A percentile compares a stretch with the other conserved stretches of the same genome.
These are phyloP conservation scores for Pythium myriotylum DNA, from an alignment of 352 stramenopile genomes.

Conservation along the genomic window DNA sequence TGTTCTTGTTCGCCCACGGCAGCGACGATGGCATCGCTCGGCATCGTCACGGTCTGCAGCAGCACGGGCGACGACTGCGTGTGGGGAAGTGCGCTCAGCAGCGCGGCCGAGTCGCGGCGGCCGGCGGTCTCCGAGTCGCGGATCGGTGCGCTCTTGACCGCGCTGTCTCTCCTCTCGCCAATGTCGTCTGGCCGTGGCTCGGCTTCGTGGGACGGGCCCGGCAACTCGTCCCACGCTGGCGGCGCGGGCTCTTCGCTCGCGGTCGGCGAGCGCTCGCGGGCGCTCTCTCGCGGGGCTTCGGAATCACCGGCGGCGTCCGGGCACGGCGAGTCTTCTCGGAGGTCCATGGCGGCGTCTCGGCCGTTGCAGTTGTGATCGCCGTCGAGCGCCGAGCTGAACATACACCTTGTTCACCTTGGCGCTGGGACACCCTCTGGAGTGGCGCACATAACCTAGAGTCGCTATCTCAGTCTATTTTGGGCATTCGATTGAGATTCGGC, in stretches of 20 bases:
- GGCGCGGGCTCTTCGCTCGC: neutral
- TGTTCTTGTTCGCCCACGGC: neutral
- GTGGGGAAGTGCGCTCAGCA: neutral
- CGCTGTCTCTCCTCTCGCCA: conserved; percentile 8
- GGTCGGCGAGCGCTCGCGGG: no score
- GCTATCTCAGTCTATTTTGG: conserved; percentile 11
- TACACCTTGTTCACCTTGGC: neutral
- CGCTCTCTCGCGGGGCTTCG: no score
- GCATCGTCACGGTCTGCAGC: neutral
- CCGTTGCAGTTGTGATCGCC: no score
- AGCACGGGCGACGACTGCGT: conserved; percentile 21
- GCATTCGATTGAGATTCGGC: neutral
- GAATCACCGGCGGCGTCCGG: no score
- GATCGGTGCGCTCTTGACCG: neutral
- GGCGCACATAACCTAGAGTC: neutral
- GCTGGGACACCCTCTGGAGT: neutral
- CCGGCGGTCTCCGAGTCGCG: neutral
- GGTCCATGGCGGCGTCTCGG: no score
- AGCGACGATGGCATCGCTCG: neutral
- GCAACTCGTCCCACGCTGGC: conserved; percentile 2
- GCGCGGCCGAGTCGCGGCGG: neutral
- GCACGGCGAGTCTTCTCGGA: no score
- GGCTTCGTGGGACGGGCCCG: neutral
- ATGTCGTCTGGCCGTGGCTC: conserved; percentile 4
- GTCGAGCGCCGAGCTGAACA: neutral